Percentiles rank a stretch among this genome's conserved stretches.
Conservation (phyloP, 179 eudicot genomes). For the Amaranthus tricolor region DNA sequence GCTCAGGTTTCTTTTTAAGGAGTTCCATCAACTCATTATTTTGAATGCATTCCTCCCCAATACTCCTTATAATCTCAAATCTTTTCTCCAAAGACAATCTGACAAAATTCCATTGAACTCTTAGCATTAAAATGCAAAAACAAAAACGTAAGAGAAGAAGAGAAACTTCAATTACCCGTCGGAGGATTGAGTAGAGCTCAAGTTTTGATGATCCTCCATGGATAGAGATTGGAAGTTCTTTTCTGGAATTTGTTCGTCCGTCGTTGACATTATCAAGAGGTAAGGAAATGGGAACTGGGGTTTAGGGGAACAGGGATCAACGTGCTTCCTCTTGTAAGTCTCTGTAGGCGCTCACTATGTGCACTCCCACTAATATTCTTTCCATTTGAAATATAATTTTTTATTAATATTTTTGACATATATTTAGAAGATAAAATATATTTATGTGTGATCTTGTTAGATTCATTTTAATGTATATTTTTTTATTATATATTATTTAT, state of each 20-base stretch:
- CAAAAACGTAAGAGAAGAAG: neutral
- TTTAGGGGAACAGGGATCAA: neutral
- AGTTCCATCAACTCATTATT: slow-evolving; percentile 66
- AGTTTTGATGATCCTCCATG: neutral
- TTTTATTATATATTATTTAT: too few relatives aligned
- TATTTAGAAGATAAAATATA: too few relatives aligned
- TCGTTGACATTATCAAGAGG: neutral
- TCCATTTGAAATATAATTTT: too few relatives aligned
- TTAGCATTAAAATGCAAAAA: neutral
- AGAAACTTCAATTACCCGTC: neutral
- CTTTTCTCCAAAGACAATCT: slow-evolving; percentile 65
- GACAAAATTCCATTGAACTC: neutral
- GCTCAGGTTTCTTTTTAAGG: slow-evolving; percentile 57
- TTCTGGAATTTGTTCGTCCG: neutral
- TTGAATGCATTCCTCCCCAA: slow-evolving; percentile 89
- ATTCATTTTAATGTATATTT: too few relatives aligned
- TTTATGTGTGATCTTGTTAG: too few relatives aligned
- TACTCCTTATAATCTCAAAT: slow-evolving; percentile 54
- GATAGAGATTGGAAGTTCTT: neutral
- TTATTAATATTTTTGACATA: too few relatives aligned
- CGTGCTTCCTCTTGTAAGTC: too few relatives aligned
- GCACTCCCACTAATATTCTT: too few relatives aligned
- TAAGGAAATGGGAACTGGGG: neutral
- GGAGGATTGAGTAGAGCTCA: neutral
- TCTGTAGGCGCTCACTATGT: too few relatives aligned